These are phyloP conservation scores for Coemansia sp. DNA, from an alignment of 192 early-diverging fungal genomes.

Conservation along the genomic window DNA sequence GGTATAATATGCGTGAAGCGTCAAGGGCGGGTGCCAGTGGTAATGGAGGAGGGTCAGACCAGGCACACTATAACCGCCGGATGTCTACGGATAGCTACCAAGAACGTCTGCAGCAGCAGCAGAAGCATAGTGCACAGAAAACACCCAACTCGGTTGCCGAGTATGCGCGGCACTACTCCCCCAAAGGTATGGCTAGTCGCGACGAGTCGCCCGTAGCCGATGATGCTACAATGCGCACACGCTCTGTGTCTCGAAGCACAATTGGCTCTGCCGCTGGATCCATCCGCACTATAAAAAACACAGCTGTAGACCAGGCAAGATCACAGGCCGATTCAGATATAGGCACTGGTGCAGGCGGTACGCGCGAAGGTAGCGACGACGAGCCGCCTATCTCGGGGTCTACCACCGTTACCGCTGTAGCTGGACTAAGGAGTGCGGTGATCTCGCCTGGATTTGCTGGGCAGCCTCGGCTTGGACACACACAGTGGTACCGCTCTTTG, in stretches of 20 bases:
- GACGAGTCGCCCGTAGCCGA: conserved; percentile 13
- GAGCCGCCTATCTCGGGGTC: background rate
- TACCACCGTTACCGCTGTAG: background rate
- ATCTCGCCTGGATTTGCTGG: conserved; percentile 6
- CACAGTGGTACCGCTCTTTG: conserved; percentile 41
- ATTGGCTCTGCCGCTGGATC: conserved; percentile 24
- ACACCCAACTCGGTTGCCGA: too few relatives aligned
- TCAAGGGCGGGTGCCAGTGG: too few relatives aligned
- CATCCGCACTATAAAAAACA: conserved; percentile 3
- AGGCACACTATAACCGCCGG: too few relatives aligned
- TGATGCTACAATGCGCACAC: conserved; percentile 23
- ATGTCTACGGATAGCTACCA: too few relatives aligned
- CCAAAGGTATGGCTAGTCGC: background rate
- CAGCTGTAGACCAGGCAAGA: background rate
- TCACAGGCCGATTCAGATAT: background rate
- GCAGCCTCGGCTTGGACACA: conserved; percentile 21
- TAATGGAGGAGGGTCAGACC: too few relatives aligned
- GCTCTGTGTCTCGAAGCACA: conserved; percentile 41
- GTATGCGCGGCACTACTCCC: too few relatives aligned
- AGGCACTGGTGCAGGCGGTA: background rate
- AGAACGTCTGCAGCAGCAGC: too few relatives aligned
- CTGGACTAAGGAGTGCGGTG: too few relatives aligned
- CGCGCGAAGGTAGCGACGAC: background rate
- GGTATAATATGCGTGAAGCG: too few relatives aligned
- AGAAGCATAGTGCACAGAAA: too few relatives aligned